Evolutionary conservation across 495 filamentous ascomycete species (phyloP).

Genomic region (Annulohypoxylon moriforme): DNA sequence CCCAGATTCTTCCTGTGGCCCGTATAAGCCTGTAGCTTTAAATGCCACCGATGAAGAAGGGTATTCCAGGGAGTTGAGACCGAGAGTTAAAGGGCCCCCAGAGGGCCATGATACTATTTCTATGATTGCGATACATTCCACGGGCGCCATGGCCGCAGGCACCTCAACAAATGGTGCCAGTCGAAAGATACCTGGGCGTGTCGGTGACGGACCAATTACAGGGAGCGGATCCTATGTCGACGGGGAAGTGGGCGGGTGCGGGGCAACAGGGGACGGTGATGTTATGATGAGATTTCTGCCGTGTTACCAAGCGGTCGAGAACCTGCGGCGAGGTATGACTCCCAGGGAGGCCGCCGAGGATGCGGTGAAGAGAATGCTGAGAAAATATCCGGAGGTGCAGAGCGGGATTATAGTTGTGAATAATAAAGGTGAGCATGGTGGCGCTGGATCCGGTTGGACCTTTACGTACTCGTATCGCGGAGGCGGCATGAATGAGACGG

Average conservation of each 20-base stretch:
- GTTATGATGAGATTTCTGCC: constrained; percentile 65
- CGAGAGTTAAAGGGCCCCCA: background rate
- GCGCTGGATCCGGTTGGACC: constrained; percentile 60
- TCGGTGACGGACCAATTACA: constrained; percentile 62
- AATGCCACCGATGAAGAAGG: background rate
- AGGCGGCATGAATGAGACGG: constrained; percentile 55
- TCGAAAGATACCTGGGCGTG: constrained; percentile 60
- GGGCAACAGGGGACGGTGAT: constrained; percentile 62
- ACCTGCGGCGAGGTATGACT: constrained; percentile 55
- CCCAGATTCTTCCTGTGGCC: constrained; percentile 52
- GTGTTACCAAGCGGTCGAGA: constrained; percentile 63
- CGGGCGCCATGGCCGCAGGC: constrained; percentile 58
- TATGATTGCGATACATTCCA: constrained; percentile 54
- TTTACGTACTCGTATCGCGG: constrained; percentile 60
- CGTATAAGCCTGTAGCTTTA: constrained; percentile 48
- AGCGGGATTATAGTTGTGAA: constrained; percentile 61
- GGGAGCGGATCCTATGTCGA: constrained; percentile 63
- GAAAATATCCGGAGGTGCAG: constrained; percentile 54
- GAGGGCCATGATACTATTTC: constrained; percentile 61
- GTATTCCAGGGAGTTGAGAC: background rate
- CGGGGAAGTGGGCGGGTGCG: constrained; percentile 60
- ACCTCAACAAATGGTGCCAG: constrained; percentile 62
- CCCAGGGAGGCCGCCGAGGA: constrained; percentile 58
- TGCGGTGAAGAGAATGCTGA: constrained; percentile 57
- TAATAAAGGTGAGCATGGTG: constrained; percentile 55